A percentile compares a stretch with the other conserved stretches of the same genome.
Conservation (phyloP, 306 rosid species). For the Luffa acutangula region DNA sequence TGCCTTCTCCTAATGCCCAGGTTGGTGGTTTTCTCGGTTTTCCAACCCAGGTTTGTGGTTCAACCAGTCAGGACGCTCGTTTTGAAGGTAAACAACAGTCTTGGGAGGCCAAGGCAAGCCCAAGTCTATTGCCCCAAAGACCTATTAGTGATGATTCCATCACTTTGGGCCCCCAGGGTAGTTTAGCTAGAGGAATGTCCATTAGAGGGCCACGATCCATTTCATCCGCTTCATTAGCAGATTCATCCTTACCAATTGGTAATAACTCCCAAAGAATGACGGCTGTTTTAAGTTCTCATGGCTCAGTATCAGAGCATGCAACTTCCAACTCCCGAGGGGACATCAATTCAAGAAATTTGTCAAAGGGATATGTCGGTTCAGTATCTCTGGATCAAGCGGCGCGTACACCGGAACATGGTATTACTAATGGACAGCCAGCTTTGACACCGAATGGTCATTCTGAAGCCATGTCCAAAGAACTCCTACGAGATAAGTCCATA, state of each 20-base stretch:
- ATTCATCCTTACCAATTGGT: constrained; percentile 8
- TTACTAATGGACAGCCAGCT: constrained; percentile 18
- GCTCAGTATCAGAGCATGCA: constrained; percentile 30
- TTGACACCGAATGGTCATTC: constrained; percentile 28
- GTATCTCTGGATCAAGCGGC: no score
- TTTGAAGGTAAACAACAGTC: constrained; percentile 39
- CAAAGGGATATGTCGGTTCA: neutral
- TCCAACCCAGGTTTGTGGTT: constrained; percentile 50
- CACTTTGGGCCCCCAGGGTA: constrained; percentile 79
- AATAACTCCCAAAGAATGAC: constrained; percentile 32
- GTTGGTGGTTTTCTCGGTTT: constrained; percentile 51
- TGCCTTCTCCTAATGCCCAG: constrained; percentile 49
- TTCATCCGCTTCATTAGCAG: constrained; percentile 29
- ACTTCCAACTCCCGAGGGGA: constrained; percentile 37
- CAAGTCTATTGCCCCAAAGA: constrained; percentile 47
- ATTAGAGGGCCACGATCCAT: constrained; percentile 51
- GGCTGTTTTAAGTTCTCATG: constrained; percentile 39
- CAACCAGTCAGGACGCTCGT: constrained; percentile 57
- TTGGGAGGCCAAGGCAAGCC: constrained; percentile 48
- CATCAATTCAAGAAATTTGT: constrained; percentile 17
- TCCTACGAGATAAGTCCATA: constrained; percentile 48
- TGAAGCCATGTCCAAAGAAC: constrained; percentile 42
- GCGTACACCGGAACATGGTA: no score
- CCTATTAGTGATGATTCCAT: constrained; percentile 51
- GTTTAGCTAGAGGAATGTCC: constrained; percentile 90